These are phyloP conservation scores for Calonectria hawksworthii DNA, from an alignment of 2,329 filamentous ascomycete genomes.

Conservation along the genomic window DNA sequence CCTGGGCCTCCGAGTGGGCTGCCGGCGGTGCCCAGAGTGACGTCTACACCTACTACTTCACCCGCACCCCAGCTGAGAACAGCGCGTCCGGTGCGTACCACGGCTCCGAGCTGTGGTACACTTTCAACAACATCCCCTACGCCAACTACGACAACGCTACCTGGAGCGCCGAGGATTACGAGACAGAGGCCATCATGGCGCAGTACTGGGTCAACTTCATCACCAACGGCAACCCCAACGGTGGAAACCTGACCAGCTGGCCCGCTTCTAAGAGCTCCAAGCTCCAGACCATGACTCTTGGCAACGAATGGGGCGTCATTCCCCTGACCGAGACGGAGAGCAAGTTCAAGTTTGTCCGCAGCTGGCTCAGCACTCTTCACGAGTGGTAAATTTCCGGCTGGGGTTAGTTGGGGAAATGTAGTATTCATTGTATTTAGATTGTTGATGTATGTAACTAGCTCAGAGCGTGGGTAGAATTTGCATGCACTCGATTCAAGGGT, in stretches of 20 bases:
- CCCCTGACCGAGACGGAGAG: neutral
- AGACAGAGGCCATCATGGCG: neutral
- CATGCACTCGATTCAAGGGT: neutral
- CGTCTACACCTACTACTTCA: conserved; percentile 8
- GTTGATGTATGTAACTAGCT: neutral
- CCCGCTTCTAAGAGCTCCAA: neutral
- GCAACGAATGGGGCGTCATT: neutral
- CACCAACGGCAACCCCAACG: conserved; percentile 12
- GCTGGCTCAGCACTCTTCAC: neutral
- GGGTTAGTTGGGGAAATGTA: neutral
- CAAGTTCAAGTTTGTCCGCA: neutral
- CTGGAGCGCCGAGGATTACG: neutral
- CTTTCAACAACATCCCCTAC: conserved; percentile 19
- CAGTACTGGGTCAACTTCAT: conserved; percentile 19
- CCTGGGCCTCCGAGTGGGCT: neutral
- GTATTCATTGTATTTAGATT: neutral
- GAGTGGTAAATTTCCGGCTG: neutral
- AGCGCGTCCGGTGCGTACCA: neutral
- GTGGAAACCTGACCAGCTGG: neutral
- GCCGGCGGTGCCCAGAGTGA: conserved; percentile 1
- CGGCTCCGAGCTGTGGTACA: conserved; percentile 14
- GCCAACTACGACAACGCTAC: conserved; percentile 7
- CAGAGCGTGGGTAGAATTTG: neutral
- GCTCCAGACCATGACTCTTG: neutral
- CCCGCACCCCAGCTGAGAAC: conserved; percentile 1